phyloP scores from a whole-genome alignment of 768 basidiomycete genomes.

The Tricholoma sp. region DNA sequence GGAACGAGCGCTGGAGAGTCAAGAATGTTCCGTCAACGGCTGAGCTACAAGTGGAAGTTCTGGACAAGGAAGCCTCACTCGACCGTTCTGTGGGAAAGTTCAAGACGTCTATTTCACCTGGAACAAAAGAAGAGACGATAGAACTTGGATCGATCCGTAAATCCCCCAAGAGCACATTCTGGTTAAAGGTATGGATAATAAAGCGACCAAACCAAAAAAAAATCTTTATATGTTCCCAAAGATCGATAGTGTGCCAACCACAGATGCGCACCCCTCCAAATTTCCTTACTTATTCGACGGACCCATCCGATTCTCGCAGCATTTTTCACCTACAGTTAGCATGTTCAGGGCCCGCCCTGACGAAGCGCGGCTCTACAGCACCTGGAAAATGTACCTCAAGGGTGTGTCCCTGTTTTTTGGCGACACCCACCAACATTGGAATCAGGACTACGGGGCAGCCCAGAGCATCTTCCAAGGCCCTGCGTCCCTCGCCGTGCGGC shows the following conservation, averaged over 20 bases:
- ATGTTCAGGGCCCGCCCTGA: slow-evolving; percentile 55
- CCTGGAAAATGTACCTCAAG: slow-evolving; percentile 72
- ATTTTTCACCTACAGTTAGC: slow-evolving; percentile 69
- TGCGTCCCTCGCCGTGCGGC: slow-evolving; percentile 56
- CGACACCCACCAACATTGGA: slow-evolving; percentile 61
- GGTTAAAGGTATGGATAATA: slow-evolving; percentile 49
- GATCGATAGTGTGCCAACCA: slow-evolving; percentile 52
- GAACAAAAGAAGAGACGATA: slow-evolving; percentile 55
- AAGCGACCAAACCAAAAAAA: not conserved
- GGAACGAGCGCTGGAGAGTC: slow-evolving; percentile 72
- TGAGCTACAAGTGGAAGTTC: slow-evolving; percentile 51
- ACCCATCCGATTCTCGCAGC: slow-evolving; percentile 65
- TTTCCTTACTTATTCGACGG: slow-evolving; percentile 68
- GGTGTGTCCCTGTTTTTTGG: slow-evolving; percentile 57
- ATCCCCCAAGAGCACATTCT: slow-evolving; percentile 55
- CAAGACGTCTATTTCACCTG: slow-evolving; percentile 44
- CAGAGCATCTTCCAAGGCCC: slow-evolving; percentile 68
- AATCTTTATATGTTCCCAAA: slow-evolving; percentile 17
- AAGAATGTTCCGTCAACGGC: slow-evolving; percentile 70
- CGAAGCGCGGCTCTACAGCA: slow-evolving; percentile 63
- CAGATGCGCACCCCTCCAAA: slow-evolving; percentile 28
- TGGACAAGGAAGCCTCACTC: slow-evolving; percentile 53
- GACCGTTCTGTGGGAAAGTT: slow-evolving; percentile 68
- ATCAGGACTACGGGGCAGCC: slow-evolving; percentile 59
- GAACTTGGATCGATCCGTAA: slow-evolving; percentile 46